Evolutionary conservation across 1,139 yeast genomes (phyloP).

Genomic region (Suhomyces anneliseae): DNA sequence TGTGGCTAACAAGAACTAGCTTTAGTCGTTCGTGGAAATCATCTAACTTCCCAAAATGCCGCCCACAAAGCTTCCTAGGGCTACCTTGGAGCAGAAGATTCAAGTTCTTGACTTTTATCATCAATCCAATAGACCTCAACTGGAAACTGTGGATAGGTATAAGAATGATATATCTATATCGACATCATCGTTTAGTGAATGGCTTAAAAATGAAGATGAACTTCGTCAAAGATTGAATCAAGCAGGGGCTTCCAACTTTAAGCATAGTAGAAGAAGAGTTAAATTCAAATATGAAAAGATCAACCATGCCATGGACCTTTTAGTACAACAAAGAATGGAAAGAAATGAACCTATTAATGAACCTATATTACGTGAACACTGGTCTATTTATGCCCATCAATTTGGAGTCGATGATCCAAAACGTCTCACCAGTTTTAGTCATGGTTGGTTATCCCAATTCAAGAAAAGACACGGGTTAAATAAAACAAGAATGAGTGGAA

Average conservation of each 20-base stretch:
- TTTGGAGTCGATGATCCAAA: conserved; percentile 63
- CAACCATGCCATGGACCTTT: conserved; percentile 56
- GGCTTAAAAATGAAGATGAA: conserved; percentile 56
- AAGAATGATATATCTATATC: conserved; percentile 51
- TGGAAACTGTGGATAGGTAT: conserved; percentile 56
- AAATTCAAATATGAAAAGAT: conserved; percentile 57
- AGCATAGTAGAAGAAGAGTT: conserved; percentile 47
- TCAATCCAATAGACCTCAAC: conserved; percentile 51
- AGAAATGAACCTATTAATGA: conserved; percentile 52
- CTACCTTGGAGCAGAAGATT: conserved; percentile 59
- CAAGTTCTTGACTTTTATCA: conserved; percentile 54
- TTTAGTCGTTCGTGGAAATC: background rate
- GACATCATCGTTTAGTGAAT: conserved; percentile 58
- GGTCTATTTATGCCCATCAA: conserved; percentile 56
- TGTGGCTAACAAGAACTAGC: no score
- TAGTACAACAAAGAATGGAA: conserved; percentile 47
- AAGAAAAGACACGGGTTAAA: conserved; percentile 58
- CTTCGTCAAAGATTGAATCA: conserved; percentile 42
- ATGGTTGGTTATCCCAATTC: conserved; percentile 63
- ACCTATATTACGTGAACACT: conserved; percentile 54
- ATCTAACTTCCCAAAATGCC: conserved; percentile 10
- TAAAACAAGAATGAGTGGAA: conserved; percentile 35
- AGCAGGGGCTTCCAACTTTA: conserved; percentile 37
- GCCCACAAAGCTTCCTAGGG: conserved; percentile 46
- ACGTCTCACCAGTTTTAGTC: conserved; percentile 52